Base-by-base conservation (phyloP, 176 grass and related monocot species). In the Ensete ventricosum region DNA sequence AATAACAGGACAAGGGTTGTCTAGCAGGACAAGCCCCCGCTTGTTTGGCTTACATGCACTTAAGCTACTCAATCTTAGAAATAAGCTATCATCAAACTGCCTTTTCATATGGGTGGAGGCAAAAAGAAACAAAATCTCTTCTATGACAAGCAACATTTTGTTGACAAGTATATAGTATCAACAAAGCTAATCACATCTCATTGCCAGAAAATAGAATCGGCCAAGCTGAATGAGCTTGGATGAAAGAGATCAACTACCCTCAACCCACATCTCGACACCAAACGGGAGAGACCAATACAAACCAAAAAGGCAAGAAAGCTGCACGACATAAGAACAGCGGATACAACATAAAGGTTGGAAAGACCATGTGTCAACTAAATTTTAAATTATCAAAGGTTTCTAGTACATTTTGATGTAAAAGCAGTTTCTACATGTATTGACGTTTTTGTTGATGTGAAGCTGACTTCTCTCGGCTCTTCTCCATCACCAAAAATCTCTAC, bases 391-490 rank as follows among this genome's bases (percentile, higher is more conserved):
- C 75, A 64, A 87, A 87, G 25, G 75, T 79, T 79, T 85, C 77
- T 69, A 83, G 84, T 83, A 88, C 84, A 88, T 86, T 73, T 72
- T 81, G 83, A 76, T 76, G 78, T 81, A 81, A 91, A 85, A 62
- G 51, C 16, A 72, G 63, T 81, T 69, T 73, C 54, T 87, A 91
- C 85, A 92, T 81, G 85, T 88, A 92, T 83, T 71, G 81, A 85
- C 81, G 78, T 77, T 81, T 81, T 83, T 74, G 78, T 69, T 79
- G 75, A 79, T 83, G 75, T 76, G 52, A 91, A 72, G 69, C 72
- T 52, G 34, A 78, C 62, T 79, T 85, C 72, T 55, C 71, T 54
- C 78, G 85, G 67, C 55, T 57, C 68, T 21, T 83, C 78, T 50
- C 10, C 77, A 83, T 80, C 66, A 26, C 49, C 12, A 54, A 74